Evolutionary conservation across 1,284 basidiomycete species (phyloP).

Genomic region (Tetrapyrgos nigripes): DNA sequence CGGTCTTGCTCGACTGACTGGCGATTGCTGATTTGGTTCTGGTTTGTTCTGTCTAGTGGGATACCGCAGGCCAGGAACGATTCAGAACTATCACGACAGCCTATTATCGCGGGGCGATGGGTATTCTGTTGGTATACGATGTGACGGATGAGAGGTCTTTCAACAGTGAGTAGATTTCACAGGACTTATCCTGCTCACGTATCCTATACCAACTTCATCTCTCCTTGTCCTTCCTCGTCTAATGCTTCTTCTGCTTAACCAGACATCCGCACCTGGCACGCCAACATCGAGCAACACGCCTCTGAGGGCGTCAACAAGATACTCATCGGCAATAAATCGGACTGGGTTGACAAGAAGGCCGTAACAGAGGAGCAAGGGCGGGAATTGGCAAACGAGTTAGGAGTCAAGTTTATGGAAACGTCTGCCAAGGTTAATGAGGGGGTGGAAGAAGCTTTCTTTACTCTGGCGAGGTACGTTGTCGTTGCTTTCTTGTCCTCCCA

Average conservation of each 20-base stretch:
- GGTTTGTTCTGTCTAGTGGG: constrained; percentile 70
- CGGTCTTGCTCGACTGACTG: neutral
- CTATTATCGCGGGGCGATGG: constrained; percentile 99
- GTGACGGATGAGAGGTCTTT: constrained; percentile 99
- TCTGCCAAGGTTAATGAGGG: constrained; percentile 98
- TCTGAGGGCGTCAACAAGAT: constrained; percentile 99
- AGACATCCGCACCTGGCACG: constrained; percentile 99
- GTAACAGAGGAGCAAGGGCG: constrained; percentile 88
- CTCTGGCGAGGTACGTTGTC: constrained; percentile 82
- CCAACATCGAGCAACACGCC: constrained; percentile 98
- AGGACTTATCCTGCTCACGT: constrained; percentile 12
- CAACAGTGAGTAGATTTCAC: constrained; percentile 79
- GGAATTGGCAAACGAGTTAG: constrained; percentile 87
- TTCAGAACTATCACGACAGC: constrained; percentile 99
- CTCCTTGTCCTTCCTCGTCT: neutral
- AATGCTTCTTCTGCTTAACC: constrained; percentile 3
- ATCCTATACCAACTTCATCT: neutral
- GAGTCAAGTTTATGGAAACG: constrained; percentile 97
- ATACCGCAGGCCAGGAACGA: constrained; percentile 98
- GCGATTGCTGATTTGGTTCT: neutral
- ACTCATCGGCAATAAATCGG: constrained; percentile 98
- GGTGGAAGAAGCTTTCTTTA: constrained; percentile 99
- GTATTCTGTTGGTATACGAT: constrained; percentile 98
- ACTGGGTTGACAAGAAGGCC: constrained; percentile 97
- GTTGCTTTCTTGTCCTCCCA: neutral